Evolutionary conservation across 768 basidiomycete genomes (phyloP).

Genomic region (Tylopilus plumbeoviolaceoides): DNA sequence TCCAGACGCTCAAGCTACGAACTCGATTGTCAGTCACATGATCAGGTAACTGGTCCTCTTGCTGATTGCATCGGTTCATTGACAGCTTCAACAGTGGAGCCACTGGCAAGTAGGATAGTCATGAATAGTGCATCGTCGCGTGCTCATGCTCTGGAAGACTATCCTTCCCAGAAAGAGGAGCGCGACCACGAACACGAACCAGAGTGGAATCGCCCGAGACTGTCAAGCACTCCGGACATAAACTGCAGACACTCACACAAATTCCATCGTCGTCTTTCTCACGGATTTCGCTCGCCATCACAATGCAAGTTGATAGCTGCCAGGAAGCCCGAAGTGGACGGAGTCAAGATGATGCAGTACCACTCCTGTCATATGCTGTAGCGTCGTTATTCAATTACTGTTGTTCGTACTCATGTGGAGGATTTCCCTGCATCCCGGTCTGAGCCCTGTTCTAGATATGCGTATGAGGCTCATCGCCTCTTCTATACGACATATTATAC

Average conservation of each 20-base stretch:
- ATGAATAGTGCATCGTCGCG: not conserved
- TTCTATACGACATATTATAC: slow-evolving; percentile 73
- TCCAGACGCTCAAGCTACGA: slow-evolving; percentile 12
- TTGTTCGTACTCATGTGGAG: slow-evolving; percentile 53
- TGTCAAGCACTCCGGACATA: slow-evolving; percentile 23
- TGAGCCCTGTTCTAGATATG: slow-evolving; percentile 36
- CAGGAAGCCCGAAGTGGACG: no score
- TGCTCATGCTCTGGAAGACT: slow-evolving; percentile 21
- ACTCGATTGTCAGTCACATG: slow-evolving; percentile 15
- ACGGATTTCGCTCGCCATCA: slow-evolving; percentile 26
- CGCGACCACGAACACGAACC: slow-evolving; percentile 26
- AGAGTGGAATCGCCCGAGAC: slow-evolving; percentile 43
- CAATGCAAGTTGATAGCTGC: slow-evolving; percentile 1
- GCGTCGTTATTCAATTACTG: slow-evolving; percentile 41
- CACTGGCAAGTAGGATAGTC: slow-evolving; percentile 23
- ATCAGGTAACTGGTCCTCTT: not conserved
- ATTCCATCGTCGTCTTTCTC: slow-evolving; percentile 24
- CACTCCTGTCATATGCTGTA: slow-evolving; percentile 34
- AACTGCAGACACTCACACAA: slow-evolving; percentile 28
- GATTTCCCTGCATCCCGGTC: slow-evolving; percentile 21
- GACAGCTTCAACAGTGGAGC: slow-evolving; percentile 25
- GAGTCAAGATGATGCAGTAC: no score
- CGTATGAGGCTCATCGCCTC: slow-evolving; percentile 47
- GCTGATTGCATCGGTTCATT: not conserved
- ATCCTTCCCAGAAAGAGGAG: slow-evolving; percentile 28